Evolutionary conservation across 2,329 filamentous ascomycete species (phyloP).

Genomic region (Calycina herbarum): DNA sequence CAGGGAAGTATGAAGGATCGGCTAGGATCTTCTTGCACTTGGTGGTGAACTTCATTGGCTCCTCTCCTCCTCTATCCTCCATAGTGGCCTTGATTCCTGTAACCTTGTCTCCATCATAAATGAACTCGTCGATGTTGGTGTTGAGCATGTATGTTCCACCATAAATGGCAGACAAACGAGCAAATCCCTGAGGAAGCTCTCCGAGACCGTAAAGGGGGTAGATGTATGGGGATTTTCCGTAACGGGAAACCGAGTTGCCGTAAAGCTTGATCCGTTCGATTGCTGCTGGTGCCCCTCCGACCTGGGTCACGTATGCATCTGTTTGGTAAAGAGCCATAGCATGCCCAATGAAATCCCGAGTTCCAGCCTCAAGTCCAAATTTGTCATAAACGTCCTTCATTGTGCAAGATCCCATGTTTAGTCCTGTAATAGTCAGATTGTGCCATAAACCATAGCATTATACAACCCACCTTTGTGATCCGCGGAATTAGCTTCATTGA

Average conservation of each 20-base stretch:
- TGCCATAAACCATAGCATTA: neutral
- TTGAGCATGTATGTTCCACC: conserved; percentile 99
- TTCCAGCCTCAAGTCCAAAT: conserved; percentile 85
- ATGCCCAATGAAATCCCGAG: conserved; percentile 95
- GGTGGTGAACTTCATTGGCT: conserved; percentile 88
- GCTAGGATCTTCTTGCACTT: conserved; percentile 95
- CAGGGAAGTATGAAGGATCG: conserved; percentile 94
- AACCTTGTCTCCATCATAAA: conserved; percentile 84
- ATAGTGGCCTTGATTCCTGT: conserved; percentile 96
- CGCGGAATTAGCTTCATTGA: conserved; percentile 75
- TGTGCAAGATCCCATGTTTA: conserved; percentile 75
- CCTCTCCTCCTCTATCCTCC: conserved; percentile 73
- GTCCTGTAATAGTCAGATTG: conserved; percentile 53
- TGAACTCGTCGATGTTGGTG: conserved; percentile 85
- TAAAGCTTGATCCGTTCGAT: conserved; percentile 94
- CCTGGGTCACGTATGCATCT: conserved; percentile 77
- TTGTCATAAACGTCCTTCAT: conserved; percentile 99
- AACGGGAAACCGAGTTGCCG: conserved; percentile 94
- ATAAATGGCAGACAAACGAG: conserved; percentile 95
- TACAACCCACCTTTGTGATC: conserved; percentile 79
- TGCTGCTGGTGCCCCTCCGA: conserved; percentile 76
- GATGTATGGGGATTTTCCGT: conserved; percentile 98
- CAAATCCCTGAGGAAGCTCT: conserved; percentile 96
- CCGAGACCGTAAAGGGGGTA: conserved; percentile 97
- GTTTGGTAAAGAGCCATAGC: conserved; percentile 96